A percentile compares a stretch with the other conserved stretches of the same genome.
These are phyloP conservation scores for Scedosporium minutisporum DNA, from an alignment of 2,329 filamentous ascomycete species.

Conservation along the genomic window DNA sequence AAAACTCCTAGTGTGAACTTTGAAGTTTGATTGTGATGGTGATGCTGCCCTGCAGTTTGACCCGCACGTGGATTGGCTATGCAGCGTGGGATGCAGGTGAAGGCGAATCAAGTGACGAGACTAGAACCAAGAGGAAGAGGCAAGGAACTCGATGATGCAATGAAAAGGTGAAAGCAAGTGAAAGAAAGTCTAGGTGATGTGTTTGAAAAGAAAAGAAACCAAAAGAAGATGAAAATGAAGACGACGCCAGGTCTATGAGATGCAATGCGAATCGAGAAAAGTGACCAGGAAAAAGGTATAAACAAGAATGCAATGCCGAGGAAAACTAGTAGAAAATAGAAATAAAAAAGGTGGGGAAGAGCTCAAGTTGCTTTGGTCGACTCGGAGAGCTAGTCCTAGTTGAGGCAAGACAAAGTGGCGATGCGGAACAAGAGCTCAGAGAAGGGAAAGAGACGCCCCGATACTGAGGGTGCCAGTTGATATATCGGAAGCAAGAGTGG, in stretches of 20 bases:
- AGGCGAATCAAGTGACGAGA: not conserved
- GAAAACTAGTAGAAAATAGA: not conserved
- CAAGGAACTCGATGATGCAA: constrained; percentile 6
- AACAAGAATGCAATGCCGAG: constrained; percentile 8
- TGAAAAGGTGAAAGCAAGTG: not conserved
- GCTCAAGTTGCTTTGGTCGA: not conserved
- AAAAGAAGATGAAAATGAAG: not conserved
- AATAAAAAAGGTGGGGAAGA: not conserved
- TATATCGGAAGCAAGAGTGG: not conserved
- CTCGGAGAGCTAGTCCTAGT: not conserved
- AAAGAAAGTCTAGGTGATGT: not conserved
- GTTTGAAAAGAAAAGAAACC: not conserved
- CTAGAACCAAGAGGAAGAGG: not conserved
- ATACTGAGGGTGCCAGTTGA: not conserved
- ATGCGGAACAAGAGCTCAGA: constrained; percentile 10
- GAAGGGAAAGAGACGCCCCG: constrained; percentile 3
- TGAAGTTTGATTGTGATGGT: not conserved
- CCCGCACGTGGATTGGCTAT: not conserved
- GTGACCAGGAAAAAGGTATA: constrained; percentile 8
- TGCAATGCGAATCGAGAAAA: not conserved
- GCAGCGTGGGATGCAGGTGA: constrained; percentile 3
- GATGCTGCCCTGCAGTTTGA: constrained; percentile 1
- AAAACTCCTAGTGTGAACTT: not conserved
- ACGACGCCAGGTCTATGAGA: constrained; percentile 6
- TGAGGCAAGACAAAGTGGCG: constrained; percentile 11